These are phyloP conservation scores for Diospyros lotus DNA, from an alignment of 148 eudicot species.

Conservation along the genomic window DNA sequence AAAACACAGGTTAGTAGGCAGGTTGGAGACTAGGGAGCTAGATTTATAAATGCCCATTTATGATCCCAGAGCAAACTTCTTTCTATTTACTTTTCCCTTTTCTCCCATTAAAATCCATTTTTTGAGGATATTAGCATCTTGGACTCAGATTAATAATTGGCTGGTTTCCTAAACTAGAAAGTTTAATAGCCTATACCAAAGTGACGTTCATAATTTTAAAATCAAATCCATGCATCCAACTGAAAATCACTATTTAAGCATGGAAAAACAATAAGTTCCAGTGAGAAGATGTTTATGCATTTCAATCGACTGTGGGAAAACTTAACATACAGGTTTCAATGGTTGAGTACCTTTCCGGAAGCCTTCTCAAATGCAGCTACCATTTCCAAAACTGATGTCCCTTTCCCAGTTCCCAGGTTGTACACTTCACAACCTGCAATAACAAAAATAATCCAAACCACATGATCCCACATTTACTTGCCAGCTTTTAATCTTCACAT, in stretches of 20 bases:
- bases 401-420: conserved; percentile 95
- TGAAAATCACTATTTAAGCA: no score
- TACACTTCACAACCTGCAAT: conserved; percentile 90
- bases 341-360: conserved; percentile 29
- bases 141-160: background rate
- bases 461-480: background rate
- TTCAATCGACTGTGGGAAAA: background rate
- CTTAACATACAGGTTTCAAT: background rate
- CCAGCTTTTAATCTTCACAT: background rate
- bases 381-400: conserved; percentile 59
- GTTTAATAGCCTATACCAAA: background rate
- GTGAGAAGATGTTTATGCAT: background rate
- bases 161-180: background rate
- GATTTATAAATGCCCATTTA: background rate
- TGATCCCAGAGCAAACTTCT: background rate
- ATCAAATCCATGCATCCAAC: background rate
- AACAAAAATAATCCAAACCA: background rate
- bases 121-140: background rate
- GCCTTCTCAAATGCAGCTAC: no score
- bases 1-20: no score
- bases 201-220: background rate
- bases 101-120: background rate
- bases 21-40: no score
- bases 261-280: background rate
- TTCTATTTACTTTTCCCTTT: background rate